Evolutionary conservation across 2,329 filamentous ascomycete genomes (phyloP).

Genomic region (Aspergillus sp.): DNA sequence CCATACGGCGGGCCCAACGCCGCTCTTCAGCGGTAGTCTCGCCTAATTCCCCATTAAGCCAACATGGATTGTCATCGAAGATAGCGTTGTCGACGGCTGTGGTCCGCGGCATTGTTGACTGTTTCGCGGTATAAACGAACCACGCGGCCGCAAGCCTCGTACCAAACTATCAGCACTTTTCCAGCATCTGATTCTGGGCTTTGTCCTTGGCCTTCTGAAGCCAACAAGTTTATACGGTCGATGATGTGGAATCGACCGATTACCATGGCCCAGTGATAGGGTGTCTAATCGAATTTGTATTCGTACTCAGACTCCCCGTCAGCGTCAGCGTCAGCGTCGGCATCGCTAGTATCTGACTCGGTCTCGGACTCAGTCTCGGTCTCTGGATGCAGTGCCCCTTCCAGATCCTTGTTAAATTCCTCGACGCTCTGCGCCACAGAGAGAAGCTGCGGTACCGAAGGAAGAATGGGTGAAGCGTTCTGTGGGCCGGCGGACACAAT

Average conservation of each 20-base stretch:
- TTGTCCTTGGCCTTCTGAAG: neutral
- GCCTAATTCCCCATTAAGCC: neutral
- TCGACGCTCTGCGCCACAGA: neutral
- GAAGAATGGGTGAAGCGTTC: neutral
- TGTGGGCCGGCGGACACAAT: neutral
- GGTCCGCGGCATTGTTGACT: neutral
- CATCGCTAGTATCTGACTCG: no score
- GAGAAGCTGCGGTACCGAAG: neutral
- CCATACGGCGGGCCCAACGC: neutral
- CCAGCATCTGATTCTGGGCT: neutral
- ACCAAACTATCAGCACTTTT: slow-evolving; percentile 12
- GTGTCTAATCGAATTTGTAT: neutral
- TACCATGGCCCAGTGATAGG: neutral
- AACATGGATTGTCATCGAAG: slow-evolving; percentile 5
- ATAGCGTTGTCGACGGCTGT: neutral
- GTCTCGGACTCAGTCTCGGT: neutral
- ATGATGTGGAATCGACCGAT: neutral
- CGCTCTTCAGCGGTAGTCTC: neutral
- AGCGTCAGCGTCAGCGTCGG: no score
- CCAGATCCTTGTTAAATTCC: neutral
- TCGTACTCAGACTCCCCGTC: neutral
- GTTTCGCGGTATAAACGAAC: slow-evolving; percentile 1
- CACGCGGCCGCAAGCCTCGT: slow-evolving; percentile 6
- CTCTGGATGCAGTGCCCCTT: neutral
- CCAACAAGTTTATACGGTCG: neutral